These are phyloP conservation scores for Lactarius akahatsu DNA, from an alignment of 768 basidiomycete genomes.

Conservation along the genomic window DNA sequence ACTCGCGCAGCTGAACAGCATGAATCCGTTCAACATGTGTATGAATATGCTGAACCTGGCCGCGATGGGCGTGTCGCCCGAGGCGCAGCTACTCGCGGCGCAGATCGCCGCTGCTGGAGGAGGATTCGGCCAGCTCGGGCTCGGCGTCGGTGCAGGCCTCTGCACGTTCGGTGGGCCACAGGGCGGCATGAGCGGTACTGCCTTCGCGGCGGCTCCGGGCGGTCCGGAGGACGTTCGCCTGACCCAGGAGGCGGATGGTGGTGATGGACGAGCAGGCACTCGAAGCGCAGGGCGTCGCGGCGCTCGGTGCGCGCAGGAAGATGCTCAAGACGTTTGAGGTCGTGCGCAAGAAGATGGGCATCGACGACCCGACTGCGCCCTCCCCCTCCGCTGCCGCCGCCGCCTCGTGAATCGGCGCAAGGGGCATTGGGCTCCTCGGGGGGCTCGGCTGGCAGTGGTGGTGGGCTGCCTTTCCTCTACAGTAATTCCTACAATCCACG, in stretches of 20 bases:
- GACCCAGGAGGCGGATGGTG: too few relatives aligned
- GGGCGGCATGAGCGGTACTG: conserved; percentile 30
- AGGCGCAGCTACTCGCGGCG: conserved; percentile 49
- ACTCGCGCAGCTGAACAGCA: background rate
- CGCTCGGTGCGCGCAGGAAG: too few relatives aligned
- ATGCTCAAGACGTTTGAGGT: too few relatives aligned
- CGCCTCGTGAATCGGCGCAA: too few relatives aligned
- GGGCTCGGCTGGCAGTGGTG: background rate
- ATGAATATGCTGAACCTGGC: conserved; percentile 51
- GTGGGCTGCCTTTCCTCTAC: background rate
- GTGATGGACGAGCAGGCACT: too few relatives aligned
- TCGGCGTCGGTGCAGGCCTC: conserved; percentile 20
- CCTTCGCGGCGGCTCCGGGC: too few relatives aligned
- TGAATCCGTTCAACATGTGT: background rate
- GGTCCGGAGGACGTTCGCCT: too few relatives aligned
- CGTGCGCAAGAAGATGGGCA: too few relatives aligned
- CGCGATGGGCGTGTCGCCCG: conserved; percentile 73
- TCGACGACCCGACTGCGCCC: too few relatives aligned
- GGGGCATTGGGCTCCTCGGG: background rate
- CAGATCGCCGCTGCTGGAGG: conserved; percentile 58
- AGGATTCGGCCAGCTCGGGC: conserved; percentile 56
- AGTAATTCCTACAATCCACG: background rate
- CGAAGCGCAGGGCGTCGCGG: too few relatives aligned
- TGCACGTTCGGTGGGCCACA: conserved; percentile 47
- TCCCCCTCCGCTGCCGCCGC: too few relatives aligned